Base-by-base conservation (phyloP, 2,329 filamentous ascomycete genomes). In the Paramyrothecium roridum region DNA sequence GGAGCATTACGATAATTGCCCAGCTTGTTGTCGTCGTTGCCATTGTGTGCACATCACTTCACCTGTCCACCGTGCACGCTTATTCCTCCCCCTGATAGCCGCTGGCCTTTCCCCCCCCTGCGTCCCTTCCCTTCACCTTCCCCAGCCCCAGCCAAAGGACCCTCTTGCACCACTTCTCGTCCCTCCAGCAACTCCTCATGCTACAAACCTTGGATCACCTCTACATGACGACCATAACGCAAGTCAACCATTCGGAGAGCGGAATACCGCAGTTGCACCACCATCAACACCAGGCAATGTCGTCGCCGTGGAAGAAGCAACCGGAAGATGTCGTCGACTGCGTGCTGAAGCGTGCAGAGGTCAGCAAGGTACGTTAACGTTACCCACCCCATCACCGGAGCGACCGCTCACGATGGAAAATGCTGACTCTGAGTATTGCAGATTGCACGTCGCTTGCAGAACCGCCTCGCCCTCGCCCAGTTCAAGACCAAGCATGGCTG, bases 401-500 rank as follows among this genome's bases (percentile, higher is more conserved):
- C 52, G 37, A 43, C 37, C 37, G 37, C 30, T 54, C 55, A 48
- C 46, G 50, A 43, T 43, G 37, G 10, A 34, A 52, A 52, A 26
- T 49, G 26, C 49, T 43, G 13, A 43, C n/a, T 19, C 7, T 6
- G 7, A 16, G 12, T 48, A 56, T 56, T 66, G 54, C 70, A 98
- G 95, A 96, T 99, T 79, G 95, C 93, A 65, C 84, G 93, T 70
- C 90, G 89, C 67, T 81, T 99, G 54, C 92, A 98, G 76, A 92
- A 96, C 78, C 91, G 93, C 60, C 86, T 99, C 57, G 93, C 95
- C 56, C 85, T 98, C 61, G 95, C 95, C 70, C 95, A 96, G 74
- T 95, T 97, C 83, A 98, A 98, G 78, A 92, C 95, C 63, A 92
- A 96, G 75, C 89, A 96, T 77, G 93, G 93, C 70, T 96, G 92